Evolutionary conservation across 805 yeast genomes (phyloP), one percentile per base, ranked within the genome.

Genomic region (Yarrowia sp.): DNA sequence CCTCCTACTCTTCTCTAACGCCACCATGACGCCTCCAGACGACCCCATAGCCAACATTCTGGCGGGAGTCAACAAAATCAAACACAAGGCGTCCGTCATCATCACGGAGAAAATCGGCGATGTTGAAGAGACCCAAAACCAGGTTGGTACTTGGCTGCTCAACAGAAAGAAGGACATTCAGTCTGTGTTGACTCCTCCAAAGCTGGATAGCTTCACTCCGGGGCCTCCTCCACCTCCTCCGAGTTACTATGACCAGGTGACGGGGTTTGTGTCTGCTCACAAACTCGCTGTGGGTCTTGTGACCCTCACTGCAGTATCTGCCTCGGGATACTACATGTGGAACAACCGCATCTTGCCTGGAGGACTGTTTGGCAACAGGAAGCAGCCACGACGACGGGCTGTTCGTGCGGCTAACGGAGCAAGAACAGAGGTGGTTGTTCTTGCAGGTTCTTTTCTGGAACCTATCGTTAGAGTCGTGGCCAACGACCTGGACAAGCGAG

Each of bases 381-480:
- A 47, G 39, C 60, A 65, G 57, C 63, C 32, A 5, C 77, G 74
- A 67, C 76, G 93, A 69, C 77, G 86, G 66, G 96, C 92, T 0
- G 79, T 81, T 5, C 81, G 85, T 66, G 78, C 90, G 36, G 69
- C 81, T 5, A 86, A 86, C 67, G 95, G 96, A 1, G 88, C 89
- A 3, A 77, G 97, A 58, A 81, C 82, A 66, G 95, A 90, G 69
- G 93, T 89, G 8, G 84, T 90, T 2, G 77, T 91, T 18, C 77
- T 90, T 4, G 81, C 90, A 4, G 96, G 96, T 0, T 86, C 91
- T 1, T 92, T 92, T 1, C 79, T 84, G 2, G 93, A 89, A 67
- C 90, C 91, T 0, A 76, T 89, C 65, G 85, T 90, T 0, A 80
- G 89, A 65, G 79, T 86, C 61, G 76, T 90, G 35, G 89, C 92